Evolutionary conservation across 208 protist genomes (phyloP).

Genomic region (Lotmaria passim): DNA sequence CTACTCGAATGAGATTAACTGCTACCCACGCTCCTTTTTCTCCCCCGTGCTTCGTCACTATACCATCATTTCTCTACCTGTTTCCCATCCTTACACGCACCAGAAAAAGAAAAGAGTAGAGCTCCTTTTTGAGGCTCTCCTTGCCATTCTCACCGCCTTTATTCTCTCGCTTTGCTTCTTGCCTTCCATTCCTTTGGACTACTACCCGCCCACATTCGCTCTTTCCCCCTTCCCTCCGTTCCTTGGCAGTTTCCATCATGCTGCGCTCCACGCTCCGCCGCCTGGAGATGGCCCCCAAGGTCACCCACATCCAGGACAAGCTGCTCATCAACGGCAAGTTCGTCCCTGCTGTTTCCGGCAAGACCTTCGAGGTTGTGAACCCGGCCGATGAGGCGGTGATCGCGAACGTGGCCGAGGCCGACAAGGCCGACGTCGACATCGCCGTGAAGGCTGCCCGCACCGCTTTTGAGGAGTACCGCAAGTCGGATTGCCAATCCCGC

Average conservation of each 20-base stretch:
- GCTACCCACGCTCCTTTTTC: too few species aligned
- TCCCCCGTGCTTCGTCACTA: too few species aligned
- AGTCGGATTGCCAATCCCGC: conserved; percentile 50
- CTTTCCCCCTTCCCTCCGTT: neutral
- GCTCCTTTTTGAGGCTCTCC: too few species aligned
- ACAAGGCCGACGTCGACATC: conserved; percentile 77
- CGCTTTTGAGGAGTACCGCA: conserved; percentile 64
- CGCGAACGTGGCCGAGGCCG: conserved; percentile 75
- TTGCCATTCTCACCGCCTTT: too few species aligned
- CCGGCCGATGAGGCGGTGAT: conserved; percentile 82
- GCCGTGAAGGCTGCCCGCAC: conserved; percentile 79
- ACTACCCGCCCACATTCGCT: too few species aligned
- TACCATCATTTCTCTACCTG: too few species aligned
- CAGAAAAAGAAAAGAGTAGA: too few species aligned
- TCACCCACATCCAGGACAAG: conserved; percentile 70
- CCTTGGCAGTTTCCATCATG: conserved; percentile 21
- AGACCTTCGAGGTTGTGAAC: conserved; percentile 80
- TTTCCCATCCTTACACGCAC: too few species aligned
- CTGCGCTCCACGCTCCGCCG: conserved; percentile 27
- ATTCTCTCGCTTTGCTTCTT: neutral
- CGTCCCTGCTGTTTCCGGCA: conserved; percentile 66
- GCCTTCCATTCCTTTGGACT: neutral
- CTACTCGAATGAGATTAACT: too few species aligned
- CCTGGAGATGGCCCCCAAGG: conserved; percentile 32
- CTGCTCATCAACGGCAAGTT: conserved; percentile 91